Evolutionary conservation across 768 basidiomycete genomes (phyloP), one percentile per base, ranked within the genome.

Genomic region (Megacollybia marginata): DNA sequence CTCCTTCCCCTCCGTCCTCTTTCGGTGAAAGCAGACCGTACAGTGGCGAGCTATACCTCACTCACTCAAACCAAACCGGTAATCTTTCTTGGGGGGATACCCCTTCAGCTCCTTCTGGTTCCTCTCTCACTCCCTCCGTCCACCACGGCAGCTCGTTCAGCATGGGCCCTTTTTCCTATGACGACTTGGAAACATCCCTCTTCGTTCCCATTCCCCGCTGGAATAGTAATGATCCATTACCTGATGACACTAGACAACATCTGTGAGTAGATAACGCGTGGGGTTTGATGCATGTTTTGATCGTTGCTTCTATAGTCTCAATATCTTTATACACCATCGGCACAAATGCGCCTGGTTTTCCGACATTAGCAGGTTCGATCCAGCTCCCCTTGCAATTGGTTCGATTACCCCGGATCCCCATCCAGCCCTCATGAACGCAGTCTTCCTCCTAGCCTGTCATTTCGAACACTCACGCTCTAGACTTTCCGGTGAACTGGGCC

Each of bases 291-390:
- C 23, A 15, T 40, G 38, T 18, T 40, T 40, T 40, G 38, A 18
- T 18, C 18, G 15, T 15, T 3, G 13, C 18, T 40, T 40, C 42
- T 43, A n/a, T 15, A 83, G 82, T 31, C 61, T 83, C 46, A 70
- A 77, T 34, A 68, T 77, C 12, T 82, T 83, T 61, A 65, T 80
- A 48, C 65, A 66, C 7, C 80, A 82, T 57, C 69, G 74, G 47
- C 74, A 79, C 54, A 80, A 82, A 57, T 82, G 78, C 54, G 75
- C 72, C 57, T 80, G 79, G 59, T 77, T 78, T 57, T 66, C 74
- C 36, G 69, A 76, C 58, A 64, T 73, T 46, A 68, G 64, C 49
- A 65, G 72, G 42, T 76, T 76, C 62, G 64, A 67, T 35, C 61
- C 62, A 45, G 66, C 65, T n/a, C 66, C 65, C 42, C 52, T 53